Percentiles rank a stretch among this genome's conserved stretches.
phyloP scores from a whole-genome alignment of 2,329 filamentous ascomycete species.

The Pseudogymnoascus pannorum region DNA sequence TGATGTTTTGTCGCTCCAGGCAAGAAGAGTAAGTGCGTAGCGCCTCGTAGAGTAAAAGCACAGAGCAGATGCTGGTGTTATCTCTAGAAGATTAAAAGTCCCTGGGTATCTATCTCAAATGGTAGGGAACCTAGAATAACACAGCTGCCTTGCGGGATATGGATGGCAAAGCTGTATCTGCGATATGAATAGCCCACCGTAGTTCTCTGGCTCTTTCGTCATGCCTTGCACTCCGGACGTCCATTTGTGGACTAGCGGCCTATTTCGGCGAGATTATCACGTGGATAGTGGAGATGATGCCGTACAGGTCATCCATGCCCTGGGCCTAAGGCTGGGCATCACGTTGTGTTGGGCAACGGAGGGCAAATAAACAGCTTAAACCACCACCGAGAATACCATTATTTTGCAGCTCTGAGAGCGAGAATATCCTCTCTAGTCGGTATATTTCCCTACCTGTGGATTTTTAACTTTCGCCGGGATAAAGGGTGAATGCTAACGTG shows the following conservation, averaged over 20 bases:
- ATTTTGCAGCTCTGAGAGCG: slow-evolving; percentile 1
- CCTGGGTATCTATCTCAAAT: neutral
- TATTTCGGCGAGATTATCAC: slow-evolving; percentile 9
- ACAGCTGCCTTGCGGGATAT: slow-evolving; percentile 1
- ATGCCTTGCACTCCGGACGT: neutral
- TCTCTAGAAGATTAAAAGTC: neutral
- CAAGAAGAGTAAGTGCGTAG: neutral
- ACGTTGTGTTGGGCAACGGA: slow-evolving; percentile 7
- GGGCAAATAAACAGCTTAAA: slow-evolving; percentile 6
- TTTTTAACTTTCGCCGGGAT: neutral
- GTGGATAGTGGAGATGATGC: slow-evolving; percentile 7
- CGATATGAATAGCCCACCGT: neutral
- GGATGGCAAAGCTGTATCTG: slow-evolving; percentile 3
- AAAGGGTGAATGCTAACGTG: slow-evolving; percentile 1
- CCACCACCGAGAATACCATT: slow-evolving; percentile 10
- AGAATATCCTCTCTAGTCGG: slow-evolving; percentile 2
- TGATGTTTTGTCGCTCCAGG: slow-evolving; percentile 1
- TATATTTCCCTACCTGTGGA: neutral
- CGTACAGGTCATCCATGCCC: slow-evolving; percentile 7
- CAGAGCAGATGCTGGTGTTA: neutral
- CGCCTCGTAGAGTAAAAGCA: neutral
- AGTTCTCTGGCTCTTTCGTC: slow-evolving; percentile 5
- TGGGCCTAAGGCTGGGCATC: slow-evolving; percentile 7
- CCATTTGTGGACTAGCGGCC: neutral
- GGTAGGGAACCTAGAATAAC: neutral